phyloP scores from a whole-genome alignment of 176 grass and related monocot genomes.

The Oryza punctata region DNA sequence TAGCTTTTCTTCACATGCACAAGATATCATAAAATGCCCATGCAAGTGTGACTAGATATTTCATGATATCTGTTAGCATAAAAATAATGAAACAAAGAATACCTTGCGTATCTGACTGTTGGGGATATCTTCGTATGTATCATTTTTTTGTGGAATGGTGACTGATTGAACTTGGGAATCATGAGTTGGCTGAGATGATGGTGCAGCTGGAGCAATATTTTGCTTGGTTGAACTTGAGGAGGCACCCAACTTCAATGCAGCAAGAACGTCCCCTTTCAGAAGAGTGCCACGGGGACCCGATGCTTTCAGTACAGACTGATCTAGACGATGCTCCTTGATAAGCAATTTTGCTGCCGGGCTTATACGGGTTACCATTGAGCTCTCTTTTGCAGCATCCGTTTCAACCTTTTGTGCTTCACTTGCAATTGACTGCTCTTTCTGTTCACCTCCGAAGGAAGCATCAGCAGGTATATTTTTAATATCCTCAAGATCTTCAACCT shows the following conservation, averaged over 20 bases:
- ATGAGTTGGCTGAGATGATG: constrained; percentile 48
- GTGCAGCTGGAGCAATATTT: constrained; percentile 37
- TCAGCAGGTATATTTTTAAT: constrained; percentile 76
- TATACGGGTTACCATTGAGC: constrained; percentile 61
- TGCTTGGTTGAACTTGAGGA: constrained; percentile 56
- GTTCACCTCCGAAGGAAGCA: constrained; percentile 58
- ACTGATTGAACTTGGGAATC: constrained; percentile 38
- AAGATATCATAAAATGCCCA: neutral
- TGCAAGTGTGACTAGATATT: neutral
- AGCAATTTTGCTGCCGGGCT: constrained; percentile 92
- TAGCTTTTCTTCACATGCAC: neutral
- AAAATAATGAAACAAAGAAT: constrained; percentile 37
- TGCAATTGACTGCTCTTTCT: constrained; percentile 54
- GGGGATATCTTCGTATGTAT: constrained; percentile 74
- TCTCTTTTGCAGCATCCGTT: constrained; percentile 43
- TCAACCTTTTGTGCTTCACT: constrained; percentile 38
- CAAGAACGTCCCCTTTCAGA: constrained; percentile 86
- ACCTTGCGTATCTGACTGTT: constrained; percentile 98
- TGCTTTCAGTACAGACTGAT: constrained; percentile 70
- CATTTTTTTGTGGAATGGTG: constrained; percentile 36
- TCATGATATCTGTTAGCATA: neutral
- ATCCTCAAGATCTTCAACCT: constrained; percentile 89
- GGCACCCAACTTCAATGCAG: constrained; percentile 66
- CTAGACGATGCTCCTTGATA: constrained; percentile 74
- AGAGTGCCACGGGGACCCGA: constrained; percentile 94